Evolutionary conservation across 805 yeast species (phyloP).

Genomic region (Cyberlindnera lachancei): DNA sequence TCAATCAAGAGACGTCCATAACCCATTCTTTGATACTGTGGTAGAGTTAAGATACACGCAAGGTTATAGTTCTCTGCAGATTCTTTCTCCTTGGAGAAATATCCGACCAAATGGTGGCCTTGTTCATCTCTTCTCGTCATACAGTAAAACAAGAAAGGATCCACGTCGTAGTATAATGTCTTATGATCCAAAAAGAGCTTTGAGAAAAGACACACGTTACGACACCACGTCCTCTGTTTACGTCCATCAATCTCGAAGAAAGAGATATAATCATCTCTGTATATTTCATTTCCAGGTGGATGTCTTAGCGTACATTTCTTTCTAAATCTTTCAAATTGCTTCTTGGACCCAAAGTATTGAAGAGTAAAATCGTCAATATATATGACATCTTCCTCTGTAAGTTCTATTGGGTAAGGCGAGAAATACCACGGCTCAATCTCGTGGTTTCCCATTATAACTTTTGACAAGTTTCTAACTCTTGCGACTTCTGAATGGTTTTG

Average conservation of each 20-base stretch:
- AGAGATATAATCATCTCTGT: slow-evolving; percentile 85
- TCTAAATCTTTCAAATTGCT: slow-evolving; percentile 90
- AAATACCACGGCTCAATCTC: slow-evolving; percentile 99
- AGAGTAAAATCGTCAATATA: slow-evolving; percentile 89
- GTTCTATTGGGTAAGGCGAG: slow-evolving; percentile 92
- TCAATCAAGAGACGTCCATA: slow-evolving; percentile 88
- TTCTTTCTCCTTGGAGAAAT: slow-evolving; percentile 94
- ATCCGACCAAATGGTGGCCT: slow-evolving; percentile 96
- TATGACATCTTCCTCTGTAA: slow-evolving; percentile 84
- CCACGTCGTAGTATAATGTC: slow-evolving; percentile 94
- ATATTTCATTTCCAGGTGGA: slow-evolving; percentile 98
- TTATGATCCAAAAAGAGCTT: slow-evolving; percentile 93
- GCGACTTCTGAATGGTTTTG: slow-evolving; percentile 85
- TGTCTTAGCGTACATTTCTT: slow-evolving; percentile 82
- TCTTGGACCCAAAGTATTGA: slow-evolving; percentile 79
- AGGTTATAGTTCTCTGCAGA: slow-evolving; percentile 92
- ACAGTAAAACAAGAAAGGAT: slow-evolving; percentile 91
- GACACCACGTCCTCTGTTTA: slow-evolving; percentile 94
- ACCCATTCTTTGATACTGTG: slow-evolving; percentile 94
- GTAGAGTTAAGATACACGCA: slow-evolving; percentile 93
- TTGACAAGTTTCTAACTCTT: slow-evolving; percentile 74
- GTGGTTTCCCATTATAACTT: slow-evolving; percentile 79
- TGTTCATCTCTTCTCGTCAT: slow-evolving; percentile 86
- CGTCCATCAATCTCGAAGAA: slow-evolving; percentile 98
- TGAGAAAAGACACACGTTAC: slow-evolving; percentile 84